Conservation (phyloP, 2,329 filamentous ascomycete genomes). For the Purpureocillium takamizusanense region DNA sequence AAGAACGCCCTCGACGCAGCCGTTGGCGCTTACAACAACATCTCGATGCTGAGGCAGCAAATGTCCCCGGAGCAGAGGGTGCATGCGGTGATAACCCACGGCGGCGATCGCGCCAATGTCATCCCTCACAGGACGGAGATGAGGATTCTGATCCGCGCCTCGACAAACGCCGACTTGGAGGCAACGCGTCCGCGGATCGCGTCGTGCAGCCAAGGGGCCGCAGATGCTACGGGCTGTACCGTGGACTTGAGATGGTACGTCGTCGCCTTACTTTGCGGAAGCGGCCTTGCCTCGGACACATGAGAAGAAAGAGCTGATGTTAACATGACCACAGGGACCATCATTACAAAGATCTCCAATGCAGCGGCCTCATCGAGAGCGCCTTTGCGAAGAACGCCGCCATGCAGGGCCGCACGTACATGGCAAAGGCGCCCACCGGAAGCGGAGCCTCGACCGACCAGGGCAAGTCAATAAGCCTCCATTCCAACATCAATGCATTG, state of each 20-base stretch:
- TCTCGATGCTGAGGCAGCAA: conserved; percentile 28
- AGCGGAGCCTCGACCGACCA: no score
- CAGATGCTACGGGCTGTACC: no score
- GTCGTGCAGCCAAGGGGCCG: no score
- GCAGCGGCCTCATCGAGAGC: conserved; percentile 32
- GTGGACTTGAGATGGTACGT: no score
- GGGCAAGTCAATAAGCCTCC: no score
- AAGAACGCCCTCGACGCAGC: conserved; percentile 28
- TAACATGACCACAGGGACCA: conserved; percentile 16
- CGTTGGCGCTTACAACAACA: conserved; percentile 22
- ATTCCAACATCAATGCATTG: no score
- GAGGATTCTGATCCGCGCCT: conserved; percentile 8
- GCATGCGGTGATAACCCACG: conserved; percentile 26
- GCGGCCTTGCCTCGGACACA: no score
- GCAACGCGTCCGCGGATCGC: no score
- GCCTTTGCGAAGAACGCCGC: conserved; percentile 15
- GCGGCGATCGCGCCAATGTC: conserved; percentile 27
- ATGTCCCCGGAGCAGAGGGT: conserved; percentile 25
- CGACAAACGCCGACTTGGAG: no score
- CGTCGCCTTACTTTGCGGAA: no score
- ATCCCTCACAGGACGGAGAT: conserved; percentile 28
- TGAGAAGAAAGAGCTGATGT: conserved; percentile 27
- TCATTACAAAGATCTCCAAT: conserved; percentile 13
- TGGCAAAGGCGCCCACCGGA: no score
- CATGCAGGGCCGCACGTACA: conserved; percentile 5